phyloP scores from a whole-genome alignment of 1,284 basidiomycete genomes.

The Rhodotorula sp. region DNA sequence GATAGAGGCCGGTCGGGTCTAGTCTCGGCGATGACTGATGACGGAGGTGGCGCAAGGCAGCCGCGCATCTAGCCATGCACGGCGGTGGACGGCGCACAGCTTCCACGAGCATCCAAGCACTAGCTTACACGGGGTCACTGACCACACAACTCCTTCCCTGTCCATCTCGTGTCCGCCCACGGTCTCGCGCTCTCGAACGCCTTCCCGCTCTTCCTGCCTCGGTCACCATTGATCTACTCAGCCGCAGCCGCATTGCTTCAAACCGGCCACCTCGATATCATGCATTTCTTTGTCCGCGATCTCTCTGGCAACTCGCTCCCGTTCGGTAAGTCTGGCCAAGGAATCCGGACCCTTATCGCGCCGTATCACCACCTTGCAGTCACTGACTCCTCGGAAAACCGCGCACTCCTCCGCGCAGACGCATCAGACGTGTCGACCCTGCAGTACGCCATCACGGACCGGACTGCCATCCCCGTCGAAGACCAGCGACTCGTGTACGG shows the following conservation, averaged over 20 bases:
- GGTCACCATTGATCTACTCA: no score
- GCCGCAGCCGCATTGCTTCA: no score
- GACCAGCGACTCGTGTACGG: conserved; percentile 39
- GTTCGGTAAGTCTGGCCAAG: background rate
- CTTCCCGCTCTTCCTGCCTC: no score
- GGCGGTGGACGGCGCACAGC: no score
- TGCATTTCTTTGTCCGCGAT: conserved; percentile 14
- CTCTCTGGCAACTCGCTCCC: conserved; percentile 7
- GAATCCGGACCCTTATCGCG: background rate
- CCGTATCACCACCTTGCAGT: background rate
- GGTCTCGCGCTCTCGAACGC: no score
- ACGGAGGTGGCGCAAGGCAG: background rate
- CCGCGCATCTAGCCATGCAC: background rate
- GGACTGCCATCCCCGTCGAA: conserved; percentile 28
- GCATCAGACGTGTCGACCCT: conserved; percentile 28
- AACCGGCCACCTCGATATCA: background rate
- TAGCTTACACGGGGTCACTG: no score
- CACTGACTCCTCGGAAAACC: background rate
- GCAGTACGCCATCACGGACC: conserved; percentile 27
- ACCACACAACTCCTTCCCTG: no score
- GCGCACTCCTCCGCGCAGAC: no score
- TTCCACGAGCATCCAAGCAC: no score
- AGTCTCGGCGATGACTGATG: background rate
- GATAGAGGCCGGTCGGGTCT: no score
- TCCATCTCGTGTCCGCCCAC: no score